Conservation (phyloP, 2,329 filamentous ascomycete genomes). For the Pseudocercospora fuligena region DNA sequence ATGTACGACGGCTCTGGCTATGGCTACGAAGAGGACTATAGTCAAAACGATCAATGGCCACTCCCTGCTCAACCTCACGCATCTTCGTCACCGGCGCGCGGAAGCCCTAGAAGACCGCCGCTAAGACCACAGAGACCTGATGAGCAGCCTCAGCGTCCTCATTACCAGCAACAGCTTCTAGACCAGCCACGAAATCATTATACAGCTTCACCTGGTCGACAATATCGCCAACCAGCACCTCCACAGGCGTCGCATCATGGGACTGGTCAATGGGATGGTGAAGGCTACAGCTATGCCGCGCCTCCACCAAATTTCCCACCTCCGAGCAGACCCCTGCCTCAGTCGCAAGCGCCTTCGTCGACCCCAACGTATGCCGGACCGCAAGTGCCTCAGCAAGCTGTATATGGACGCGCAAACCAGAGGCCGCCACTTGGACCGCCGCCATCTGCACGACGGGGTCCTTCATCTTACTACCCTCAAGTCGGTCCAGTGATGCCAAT, state of each 20-base stretch:
- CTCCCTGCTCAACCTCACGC: conserved; percentile 24
- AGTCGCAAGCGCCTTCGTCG: conserved; percentile 7
- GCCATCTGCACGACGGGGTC: conserved; percentile 54
- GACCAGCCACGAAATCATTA: conserved; percentile 29
- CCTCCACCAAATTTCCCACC: conserved; percentile 28
- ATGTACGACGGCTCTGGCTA: conserved; percentile 37
- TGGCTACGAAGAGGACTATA: conserved; percentile 28
- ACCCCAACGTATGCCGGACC: conserved; percentile 24
- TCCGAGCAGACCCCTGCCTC: conserved; percentile 26
- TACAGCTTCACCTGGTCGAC: conserved; percentile 21
- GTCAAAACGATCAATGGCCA: conserved; percentile 35
- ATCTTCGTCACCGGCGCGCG: conserved; percentile 25
- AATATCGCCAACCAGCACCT: conserved; percentile 26
- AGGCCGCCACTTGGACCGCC: conserved; percentile 53
- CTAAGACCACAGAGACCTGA: conserved; percentile 38
- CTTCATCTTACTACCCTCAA: conserved; percentile 55
- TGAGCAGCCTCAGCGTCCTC: conserved; percentile 20
- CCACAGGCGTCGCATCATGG: conserved; percentile 34
- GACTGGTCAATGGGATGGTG: conserved; percentile 37
- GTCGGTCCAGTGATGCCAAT: conserved; percentile 55
- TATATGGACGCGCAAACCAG: conserved; percentile 38
- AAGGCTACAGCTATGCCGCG: conserved; percentile 33
- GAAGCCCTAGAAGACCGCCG: conserved; percentile 24
- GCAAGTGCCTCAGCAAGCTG: conserved; percentile 39
- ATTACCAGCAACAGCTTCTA: conserved; percentile 21